Conservation (phyloP, 192 early-diverging fungal species). For the Backusella liffmaniae region DNA sequence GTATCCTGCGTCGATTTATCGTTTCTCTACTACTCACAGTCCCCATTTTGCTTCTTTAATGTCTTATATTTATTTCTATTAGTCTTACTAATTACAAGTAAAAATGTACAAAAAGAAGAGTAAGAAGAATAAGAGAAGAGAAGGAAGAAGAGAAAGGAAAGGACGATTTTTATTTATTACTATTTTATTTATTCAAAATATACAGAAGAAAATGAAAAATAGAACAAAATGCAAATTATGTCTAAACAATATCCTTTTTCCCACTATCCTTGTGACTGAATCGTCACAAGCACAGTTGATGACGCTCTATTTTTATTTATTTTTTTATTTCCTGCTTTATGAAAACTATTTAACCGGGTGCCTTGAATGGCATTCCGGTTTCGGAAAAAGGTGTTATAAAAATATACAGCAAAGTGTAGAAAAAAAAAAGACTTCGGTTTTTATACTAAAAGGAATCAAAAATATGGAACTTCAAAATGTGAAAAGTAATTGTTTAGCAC, state of each 20-base stretch:
- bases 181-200: background rate
- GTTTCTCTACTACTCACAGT: conserved; percentile 6
- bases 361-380: background rate
- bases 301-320: background rate
- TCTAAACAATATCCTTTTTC: background rate
- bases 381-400: background rate
- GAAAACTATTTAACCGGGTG: background rate
- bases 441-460: background rate
- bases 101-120: conserved; percentile 1
- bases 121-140: background rate
- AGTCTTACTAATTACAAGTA: background rate
- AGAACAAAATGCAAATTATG: background rate
- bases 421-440: background rate
- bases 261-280: conserved; percentile 4
- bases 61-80: background rate
- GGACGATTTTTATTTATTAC: background rate
- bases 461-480: background rate
- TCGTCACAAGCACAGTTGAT: background rate
- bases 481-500: background rate
- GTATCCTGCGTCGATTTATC: background rate
- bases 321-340: background rate
- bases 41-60: conserved; percentile 7
- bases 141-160: background rate
- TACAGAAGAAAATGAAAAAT: background rate
- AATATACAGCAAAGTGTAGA: background rate